A percentile compares a stretch with the other conserved stretches of the same genome.
Evolutionary conservation across 2,329 filamentous ascomycete genomes (phyloP).

Genomic region (Drechmeria coniospora): DNA sequence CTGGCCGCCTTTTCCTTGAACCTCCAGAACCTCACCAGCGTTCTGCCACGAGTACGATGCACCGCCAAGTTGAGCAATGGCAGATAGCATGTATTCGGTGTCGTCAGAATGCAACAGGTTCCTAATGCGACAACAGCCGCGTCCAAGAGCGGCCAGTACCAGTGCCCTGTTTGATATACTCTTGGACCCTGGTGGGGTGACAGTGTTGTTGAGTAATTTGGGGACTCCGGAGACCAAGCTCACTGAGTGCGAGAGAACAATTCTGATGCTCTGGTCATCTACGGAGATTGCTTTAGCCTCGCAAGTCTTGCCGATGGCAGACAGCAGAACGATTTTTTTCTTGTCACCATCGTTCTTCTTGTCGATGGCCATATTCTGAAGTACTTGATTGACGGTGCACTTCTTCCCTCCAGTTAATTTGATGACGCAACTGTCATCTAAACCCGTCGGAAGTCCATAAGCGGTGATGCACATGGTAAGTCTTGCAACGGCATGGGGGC

Average conservation of each 20-base stretch:
- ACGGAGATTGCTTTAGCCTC: conserved; percentile 83
- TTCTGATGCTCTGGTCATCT: conserved; percentile 67
- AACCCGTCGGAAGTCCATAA: conserved; percentile 75
- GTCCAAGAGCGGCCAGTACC: conserved; percentile 80
- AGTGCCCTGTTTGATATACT: conserved; percentile 94
- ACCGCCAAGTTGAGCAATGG: conserved; percentile 70
- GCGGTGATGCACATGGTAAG: conserved; percentile 88
- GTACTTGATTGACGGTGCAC: conserved; percentile 71
- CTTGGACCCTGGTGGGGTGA: conserved; percentile 88
- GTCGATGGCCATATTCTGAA: conserved; percentile 92
- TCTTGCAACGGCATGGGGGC: conserved; percentile 75
- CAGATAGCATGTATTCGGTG: conserved; percentile 91
- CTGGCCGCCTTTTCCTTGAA: conserved; percentile 79
- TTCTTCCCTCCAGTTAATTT: conserved; percentile 73
- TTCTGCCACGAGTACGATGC: conserved; percentile 90
- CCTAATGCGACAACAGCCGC: conserved; percentile 72
- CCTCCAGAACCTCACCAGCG: conserved; percentile 76
- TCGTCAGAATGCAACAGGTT: conserved; percentile 95
- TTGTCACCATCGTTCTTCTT: conserved; percentile 95
- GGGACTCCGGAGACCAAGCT: conserved; percentile 60
- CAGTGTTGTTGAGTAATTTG: conserved; percentile 48
- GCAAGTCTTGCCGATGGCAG: conserved; percentile 74
- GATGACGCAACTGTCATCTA: conserved; percentile 69
- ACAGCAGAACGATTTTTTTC: conserved; percentile 91
- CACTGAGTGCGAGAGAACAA: conserved; percentile 69